Evolutionary conservation across 768 basidiomycete genomes (phyloP), one percentile per base, ranked within the genome.

Genomic region (Lactarius tabidus): DNA sequence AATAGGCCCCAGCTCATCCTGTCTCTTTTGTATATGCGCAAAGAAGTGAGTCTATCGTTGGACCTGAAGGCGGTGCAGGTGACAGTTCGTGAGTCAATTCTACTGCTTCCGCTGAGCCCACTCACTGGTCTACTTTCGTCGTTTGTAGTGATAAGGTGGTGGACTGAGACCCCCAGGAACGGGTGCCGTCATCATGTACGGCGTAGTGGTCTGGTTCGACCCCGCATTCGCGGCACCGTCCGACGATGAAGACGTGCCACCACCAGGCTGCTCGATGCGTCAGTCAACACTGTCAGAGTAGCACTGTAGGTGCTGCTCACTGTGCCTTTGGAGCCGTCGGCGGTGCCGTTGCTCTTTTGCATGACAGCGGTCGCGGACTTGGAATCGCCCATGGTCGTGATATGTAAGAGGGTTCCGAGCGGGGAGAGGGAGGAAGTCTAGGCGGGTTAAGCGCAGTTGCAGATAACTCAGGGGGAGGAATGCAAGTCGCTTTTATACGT

Each of bases 241-340:
- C 20, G 59, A 64, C 54, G 63, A 68, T 77, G 85, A 81, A 65
- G 86, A 87, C 54, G 90, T 90, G 68, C 90, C 94, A 62, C 82
- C 93, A 57, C 93, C 92, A 36, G 79, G 90, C 55, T 93, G 93
- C 73, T 94, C 92, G 92, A 90, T 90, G 54, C 91, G 93, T 74
- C 48, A 28, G 93, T 93, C 76, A 91, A 92, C 70, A 79, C 85
- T 96, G 60, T 95, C 96, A 66, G 94, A 96, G 75, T 92, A 98
- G 73, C 83, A 85, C 94, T 52, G 83, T 85, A 64, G 12, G 95
- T n/a, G 33, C 33, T 98, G 75, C 75, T 98, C 74, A 98, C 95
- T 73, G 95, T 95, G 23, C 85, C 95, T 57, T 98, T 95, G 74
- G 97, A 95, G 20, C 65, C n/a, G 28, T 66, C 65, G 39, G 36